Percentiles rank a stretch among this genome's conserved stretches.
phyloP scores from a whole-genome alignment of 257 asterid species.

The Solanum ossicruentum region DNA sequence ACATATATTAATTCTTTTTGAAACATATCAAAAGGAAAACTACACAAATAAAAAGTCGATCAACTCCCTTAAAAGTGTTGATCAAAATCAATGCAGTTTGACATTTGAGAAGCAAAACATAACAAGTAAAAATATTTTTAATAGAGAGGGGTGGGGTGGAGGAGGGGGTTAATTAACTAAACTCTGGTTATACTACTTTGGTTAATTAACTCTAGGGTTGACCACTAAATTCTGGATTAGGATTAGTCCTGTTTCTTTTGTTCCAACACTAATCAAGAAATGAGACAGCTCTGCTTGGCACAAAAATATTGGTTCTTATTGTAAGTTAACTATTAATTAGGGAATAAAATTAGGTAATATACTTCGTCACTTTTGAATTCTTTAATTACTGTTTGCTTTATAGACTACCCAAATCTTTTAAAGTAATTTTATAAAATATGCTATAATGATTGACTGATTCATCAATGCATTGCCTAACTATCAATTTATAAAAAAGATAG shows the following conservation, averaged over 20 bases:
- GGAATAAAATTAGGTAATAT: conserved; percentile 20
- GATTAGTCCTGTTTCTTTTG: conserved; percentile 35
- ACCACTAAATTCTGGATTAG: conserved; percentile 21
- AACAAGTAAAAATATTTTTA: not conserved
- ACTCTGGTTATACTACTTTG: conserved; percentile 10
- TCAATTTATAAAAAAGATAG: not conserved
- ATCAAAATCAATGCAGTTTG: not conserved
- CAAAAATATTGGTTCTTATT: not conserved
- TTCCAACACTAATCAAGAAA: conserved; percentile 42
- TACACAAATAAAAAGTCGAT: too few species aligned
- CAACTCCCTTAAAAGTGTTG: not conserved
- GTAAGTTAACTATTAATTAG: not conserved
- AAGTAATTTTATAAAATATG: not conserved
- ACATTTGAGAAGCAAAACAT: not conserved
- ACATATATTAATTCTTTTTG: too few species aligned
- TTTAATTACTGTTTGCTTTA: conserved; percentile 9
- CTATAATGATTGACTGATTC: conserved; percentile 13
- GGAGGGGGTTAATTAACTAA: not conserved
- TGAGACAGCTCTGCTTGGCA: conserved; percentile 24
- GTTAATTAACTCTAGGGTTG: conserved; percentile 38
- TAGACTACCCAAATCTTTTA: conserved; percentile 20
- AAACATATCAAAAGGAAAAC: too few species aligned
- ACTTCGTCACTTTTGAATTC: conserved; percentile 11
- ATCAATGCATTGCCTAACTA: conserved; percentile 22
- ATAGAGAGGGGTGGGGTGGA: not conserved